A percentile compares a stretch with the other conserved stretches of the same genome.
These are phyloP conservation scores for Xerocomellus chrysenteron DNA, from an alignment of 768 basidiomycete species.

Conservation along the genomic window DNA sequence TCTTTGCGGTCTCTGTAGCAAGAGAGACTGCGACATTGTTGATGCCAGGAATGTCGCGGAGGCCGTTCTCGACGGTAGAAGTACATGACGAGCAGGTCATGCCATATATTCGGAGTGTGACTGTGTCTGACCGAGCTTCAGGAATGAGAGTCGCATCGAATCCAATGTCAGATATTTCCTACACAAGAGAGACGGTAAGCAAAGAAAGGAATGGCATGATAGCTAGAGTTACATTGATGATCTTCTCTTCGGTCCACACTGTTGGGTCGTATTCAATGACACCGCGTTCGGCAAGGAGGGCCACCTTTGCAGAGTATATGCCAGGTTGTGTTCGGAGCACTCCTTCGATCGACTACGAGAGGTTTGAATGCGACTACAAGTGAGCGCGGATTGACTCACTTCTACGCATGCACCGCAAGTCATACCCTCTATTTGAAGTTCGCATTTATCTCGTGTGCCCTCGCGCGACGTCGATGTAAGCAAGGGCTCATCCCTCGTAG, in stretches of 20 bases:
- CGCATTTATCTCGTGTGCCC: conserved; percentile 53
- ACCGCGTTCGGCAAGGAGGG: conserved; percentile 92
- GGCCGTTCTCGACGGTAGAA: conserved; percentile 68
- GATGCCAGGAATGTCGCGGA: conserved; percentile 72
- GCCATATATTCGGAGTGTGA: conserved; percentile 81
- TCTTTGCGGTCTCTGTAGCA: conserved; percentile 69
- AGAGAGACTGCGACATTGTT: conserved; percentile 69
- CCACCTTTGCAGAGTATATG: conserved; percentile 91
- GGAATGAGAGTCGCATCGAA: conserved; percentile 85
- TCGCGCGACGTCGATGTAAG: conserved; percentile 18
- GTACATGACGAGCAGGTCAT: conserved; percentile 90
- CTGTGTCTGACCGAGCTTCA: conserved; percentile 57
- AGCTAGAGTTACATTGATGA: conserved; percentile 54
- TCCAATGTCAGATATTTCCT: conserved; percentile 93
- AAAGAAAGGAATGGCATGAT: background rate
- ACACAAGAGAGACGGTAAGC: conserved; percentile 9
- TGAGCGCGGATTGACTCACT: conserved; percentile 42
- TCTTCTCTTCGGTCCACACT: conserved; percentile 77
- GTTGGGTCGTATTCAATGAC: conserved; percentile 85
- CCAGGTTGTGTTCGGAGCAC: conserved; percentile 82
- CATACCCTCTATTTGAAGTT: conserved; percentile 86
- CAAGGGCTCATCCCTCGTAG: conserved; percentile 21
- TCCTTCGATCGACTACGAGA: conserved; percentile 72
- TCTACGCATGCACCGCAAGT: conserved; percentile 88
- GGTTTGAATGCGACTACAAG: background rate